A percentile compares a stretch with the other conserved stretches of the same genome.
phyloP scores from a whole-genome alignment of 768 basidiomycete genomes.

The Guyanaporus albipodus region DNA sequence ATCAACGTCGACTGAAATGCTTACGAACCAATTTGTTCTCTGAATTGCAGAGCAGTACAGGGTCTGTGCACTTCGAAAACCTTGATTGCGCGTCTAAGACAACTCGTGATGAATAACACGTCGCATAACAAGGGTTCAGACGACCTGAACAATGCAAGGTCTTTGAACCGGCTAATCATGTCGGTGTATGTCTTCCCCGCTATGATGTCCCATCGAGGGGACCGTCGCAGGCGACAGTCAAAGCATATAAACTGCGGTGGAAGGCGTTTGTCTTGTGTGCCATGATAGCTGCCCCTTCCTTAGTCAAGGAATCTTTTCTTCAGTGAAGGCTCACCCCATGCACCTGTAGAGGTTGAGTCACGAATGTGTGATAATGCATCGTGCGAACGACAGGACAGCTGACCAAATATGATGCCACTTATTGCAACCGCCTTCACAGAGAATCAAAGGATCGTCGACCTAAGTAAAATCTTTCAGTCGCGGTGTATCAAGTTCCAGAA shows the following conservation, averaged over 20 bases:
- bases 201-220: conserved; percentile 68
- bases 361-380: neutral
- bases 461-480: conserved; percentile 23
- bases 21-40: conserved; percentile 54
- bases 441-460: conserved; percentile 53
- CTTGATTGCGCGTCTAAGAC: conserved; percentile 62
- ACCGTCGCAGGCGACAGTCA: conserved; percentile 67
- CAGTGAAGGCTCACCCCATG: conserved; percentile 32
- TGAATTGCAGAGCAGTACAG: conserved; percentile 48
- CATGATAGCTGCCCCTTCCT: conserved; percentile 51
- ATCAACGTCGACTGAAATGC: neutral
- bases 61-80: conserved; percentile 50
- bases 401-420: conserved; percentile 79
- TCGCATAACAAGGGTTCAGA: neutral
- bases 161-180: conserved; percentile 62
- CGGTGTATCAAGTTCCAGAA: neutral
- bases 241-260: conserved; percentile 66
- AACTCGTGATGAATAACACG: neutral
- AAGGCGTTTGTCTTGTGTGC: conserved; percentile 50
- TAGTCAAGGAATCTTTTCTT: neutral
- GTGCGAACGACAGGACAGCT: neutral
- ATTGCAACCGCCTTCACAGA: conserved; percentile 71
- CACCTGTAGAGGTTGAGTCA: conserved; percentile 26
- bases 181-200: conserved; percentile 49
- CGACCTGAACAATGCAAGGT: conserved; percentile 69